These are phyloP conservation scores for Pythium vanterpoolii DNA, from an alignment of 352 stramenopile genomes.

Conservation along the genomic window DNA sequence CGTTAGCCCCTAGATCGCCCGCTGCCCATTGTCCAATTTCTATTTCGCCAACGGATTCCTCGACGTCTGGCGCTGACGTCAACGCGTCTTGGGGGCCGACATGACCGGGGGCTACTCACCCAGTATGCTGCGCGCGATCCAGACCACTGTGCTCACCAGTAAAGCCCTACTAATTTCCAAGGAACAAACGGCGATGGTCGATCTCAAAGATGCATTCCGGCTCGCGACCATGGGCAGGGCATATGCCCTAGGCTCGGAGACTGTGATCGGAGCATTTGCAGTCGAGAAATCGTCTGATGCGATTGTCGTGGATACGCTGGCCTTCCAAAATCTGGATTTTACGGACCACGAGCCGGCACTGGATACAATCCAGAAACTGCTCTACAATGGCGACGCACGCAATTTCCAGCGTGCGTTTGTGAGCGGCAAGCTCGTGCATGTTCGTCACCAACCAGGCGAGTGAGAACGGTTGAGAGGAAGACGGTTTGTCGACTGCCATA, in stretches of 20 bases:
- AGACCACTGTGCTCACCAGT: slow-evolving; percentile 77
- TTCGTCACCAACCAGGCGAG: not conserved
- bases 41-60: slow-evolving; percentile 81
- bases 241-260: slow-evolving; percentile 56
- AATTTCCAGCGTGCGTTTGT: slow-evolving; percentile 83
- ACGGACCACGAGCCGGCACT: slow-evolving; percentile 33
- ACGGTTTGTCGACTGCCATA: slow-evolving; percentile 9
- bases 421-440: slow-evolving; percentile 40
- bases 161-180: slow-evolving; percentile 45
- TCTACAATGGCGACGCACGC: slow-evolving; percentile 82
- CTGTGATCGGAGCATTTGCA: slow-evolving; percentile 75
- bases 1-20: slow-evolving; percentile 67
- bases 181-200: slow-evolving; percentile 6
- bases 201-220: slow-evolving; percentile 86
- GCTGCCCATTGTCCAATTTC: slow-evolving; percentile 92
- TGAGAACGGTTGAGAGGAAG: not conserved
- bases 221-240: slow-evolving; percentile 86
- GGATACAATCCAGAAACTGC: slow-evolving; percentile 81
- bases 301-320: slow-evolving; percentile 61
- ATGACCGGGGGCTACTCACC: slow-evolving; percentile 89
- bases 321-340: slow-evolving; percentile 50
- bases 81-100: slow-evolving; percentile 80
- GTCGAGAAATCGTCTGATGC: slow-evolving; percentile 85
- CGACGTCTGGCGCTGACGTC: slow-evolving; percentile 50
- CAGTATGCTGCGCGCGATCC: slow-evolving; percentile 85